phyloP scores from a whole-genome alignment of 352 stramenopile species.

The Pythium folliculosum region DNA sequence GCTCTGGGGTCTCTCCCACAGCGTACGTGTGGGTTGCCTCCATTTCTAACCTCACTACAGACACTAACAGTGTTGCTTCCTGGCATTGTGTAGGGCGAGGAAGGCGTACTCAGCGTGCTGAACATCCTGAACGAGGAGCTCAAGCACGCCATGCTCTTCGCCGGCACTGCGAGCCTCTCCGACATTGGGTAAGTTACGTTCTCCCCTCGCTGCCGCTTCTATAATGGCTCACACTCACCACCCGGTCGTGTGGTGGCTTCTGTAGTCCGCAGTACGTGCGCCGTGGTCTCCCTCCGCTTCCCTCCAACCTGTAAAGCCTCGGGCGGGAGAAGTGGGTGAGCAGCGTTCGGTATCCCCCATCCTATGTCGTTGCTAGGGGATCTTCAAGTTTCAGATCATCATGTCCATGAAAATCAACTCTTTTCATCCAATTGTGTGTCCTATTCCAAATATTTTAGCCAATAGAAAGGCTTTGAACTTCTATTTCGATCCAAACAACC shows the following conservation, averaged over 20 bases:
- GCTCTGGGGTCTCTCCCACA: constrained; percentile 93
- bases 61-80: neutral
- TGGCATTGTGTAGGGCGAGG: constrained; percentile 58
- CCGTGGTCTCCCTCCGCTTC: constrained; percentile 26
- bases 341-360: neutral
- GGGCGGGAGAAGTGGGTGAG: neutral
- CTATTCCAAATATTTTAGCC: constrained; percentile 10
- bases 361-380: neutral
- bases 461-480: constrained; percentile 14
- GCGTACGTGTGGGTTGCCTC: constrained; percentile 41
- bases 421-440: constrained; percentile 29
- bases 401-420: neutral
- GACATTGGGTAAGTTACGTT: constrained; percentile 59
- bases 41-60: neutral
- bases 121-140: constrained; percentile 91
- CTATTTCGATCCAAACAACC: constrained; percentile 20
- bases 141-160: constrained; percentile 92
- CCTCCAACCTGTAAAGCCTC: constrained; percentile 23
- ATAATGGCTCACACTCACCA: neutral
- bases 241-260: neutral
- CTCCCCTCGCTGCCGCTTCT: neutral
- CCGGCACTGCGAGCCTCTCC: constrained; percentile 59
- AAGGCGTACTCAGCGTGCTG: constrained; percentile 87
- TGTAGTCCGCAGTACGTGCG: constrained; percentile 40
- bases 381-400: constrained; percentile 1